Conservation (phyloP, 495 filamentous ascomycete genomes). For the Geopyxis carbonaria region DNA sequence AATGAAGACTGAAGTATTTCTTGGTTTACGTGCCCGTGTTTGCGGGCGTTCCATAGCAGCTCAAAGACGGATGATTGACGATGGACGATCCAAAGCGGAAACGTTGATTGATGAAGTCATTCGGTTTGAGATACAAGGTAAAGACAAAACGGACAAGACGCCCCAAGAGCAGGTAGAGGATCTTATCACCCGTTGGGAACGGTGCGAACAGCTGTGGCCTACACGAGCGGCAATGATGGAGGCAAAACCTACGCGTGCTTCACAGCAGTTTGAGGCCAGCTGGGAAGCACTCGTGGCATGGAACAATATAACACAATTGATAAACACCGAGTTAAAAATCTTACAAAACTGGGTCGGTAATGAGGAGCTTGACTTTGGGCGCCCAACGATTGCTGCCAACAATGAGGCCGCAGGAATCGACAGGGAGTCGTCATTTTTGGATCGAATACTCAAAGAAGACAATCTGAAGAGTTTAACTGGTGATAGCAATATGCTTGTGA, state of each 20-base stretch:
- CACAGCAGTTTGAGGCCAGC: constrained; percentile 55
- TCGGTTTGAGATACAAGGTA: constrained; percentile 82
- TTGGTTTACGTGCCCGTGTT: constrained; percentile 63
- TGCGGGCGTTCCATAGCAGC: constrained; percentile 70
- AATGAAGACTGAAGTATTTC: constrained; percentile 70
- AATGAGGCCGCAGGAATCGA: constrained; percentile 49
- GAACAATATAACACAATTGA: constrained; percentile 95
- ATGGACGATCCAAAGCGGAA: constrained; percentile 50
- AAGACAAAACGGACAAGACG: constrained; percentile 75
- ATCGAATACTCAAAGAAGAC: constrained; percentile 96
- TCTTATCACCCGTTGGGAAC: constrained; percentile 72
- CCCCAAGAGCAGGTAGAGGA: constrained; percentile 76
- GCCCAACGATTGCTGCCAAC: constrained; percentile 32
- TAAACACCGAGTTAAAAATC: constrained; percentile 82
- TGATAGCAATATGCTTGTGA: constrained; percentile 66
- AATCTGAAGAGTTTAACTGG: constrained; percentile 82
- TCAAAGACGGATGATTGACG: constrained; percentile 69
- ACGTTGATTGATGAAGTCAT: constrained; percentile 68
- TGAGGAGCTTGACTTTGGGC: constrained; percentile 77
- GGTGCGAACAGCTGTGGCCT: constrained; percentile 67
- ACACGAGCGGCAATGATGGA: constrained; percentile 53
- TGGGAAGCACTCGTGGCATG: constrained; percentile 80
- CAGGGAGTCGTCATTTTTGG: constrained; percentile 82
- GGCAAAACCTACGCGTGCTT: constrained; percentile 55
- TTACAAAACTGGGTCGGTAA: constrained; percentile 94